These are phyloP conservation scores for Hypericum perforatum DNA, from an alignment of 345 rosid genomes.

Conservation along the genomic window DNA sequence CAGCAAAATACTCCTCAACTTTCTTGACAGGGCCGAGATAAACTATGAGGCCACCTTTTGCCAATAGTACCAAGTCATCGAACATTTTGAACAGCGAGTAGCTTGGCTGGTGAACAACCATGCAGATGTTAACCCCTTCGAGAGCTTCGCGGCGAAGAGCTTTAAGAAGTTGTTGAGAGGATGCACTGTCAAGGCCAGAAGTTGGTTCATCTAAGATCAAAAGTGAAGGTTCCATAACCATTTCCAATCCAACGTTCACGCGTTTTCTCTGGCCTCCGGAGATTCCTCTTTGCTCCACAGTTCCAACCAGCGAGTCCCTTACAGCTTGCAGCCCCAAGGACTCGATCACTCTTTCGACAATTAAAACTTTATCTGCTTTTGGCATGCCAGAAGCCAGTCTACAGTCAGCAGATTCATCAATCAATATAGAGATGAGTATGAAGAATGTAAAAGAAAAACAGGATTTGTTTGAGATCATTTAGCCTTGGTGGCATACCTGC, in stretches of 20 bases:
- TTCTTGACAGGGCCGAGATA: constrained; percentile 68
- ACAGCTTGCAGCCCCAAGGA: constrained; percentile 80
- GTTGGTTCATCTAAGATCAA: constrained; percentile 93
- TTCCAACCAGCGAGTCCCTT: constrained; percentile 79
- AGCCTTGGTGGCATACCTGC: constrained; percentile 48
- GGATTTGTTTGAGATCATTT: neutral
- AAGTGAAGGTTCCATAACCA: constrained; percentile 97
- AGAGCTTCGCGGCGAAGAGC: constrained; percentile 91
- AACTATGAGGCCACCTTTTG: constrained; percentile 81
- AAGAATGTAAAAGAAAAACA: neutral
- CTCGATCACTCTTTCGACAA: constrained; percentile 85
- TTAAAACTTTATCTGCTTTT: constrained; percentile 69
- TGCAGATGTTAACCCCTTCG: constrained; percentile 85
- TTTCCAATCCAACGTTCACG: constrained; percentile 91
- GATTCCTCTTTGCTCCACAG: constrained; percentile 87
- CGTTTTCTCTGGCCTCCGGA: constrained; percentile 97
- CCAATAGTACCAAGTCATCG: constrained; percentile 76
- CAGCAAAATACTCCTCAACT: constrained; percentile 77
- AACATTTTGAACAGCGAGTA: constrained; percentile 77
- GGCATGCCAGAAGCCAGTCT: constrained; percentile 59
- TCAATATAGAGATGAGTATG: constrained; percentile 2
- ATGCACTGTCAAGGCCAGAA: constrained; percentile 96
- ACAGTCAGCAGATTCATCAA: constrained; percentile 6
- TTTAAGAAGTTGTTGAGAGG: constrained; percentile 77
- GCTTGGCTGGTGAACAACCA: constrained; percentile 98